Evolutionary conservation across 805 yeast species (phyloP), one percentile per base, ranked within the genome.

Genomic region (Metschnikowia matae): DNA sequence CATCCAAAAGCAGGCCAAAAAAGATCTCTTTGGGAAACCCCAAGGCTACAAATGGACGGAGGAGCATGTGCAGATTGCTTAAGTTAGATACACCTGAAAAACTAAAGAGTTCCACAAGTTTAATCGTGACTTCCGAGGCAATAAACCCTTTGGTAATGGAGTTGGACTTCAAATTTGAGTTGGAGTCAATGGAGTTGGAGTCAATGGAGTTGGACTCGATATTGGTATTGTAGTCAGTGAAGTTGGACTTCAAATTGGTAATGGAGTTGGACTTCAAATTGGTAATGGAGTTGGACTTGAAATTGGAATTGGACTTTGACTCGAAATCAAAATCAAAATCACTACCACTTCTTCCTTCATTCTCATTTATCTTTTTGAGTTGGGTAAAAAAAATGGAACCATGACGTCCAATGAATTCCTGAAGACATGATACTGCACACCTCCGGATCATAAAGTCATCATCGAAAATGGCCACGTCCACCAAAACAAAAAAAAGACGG

Each of bases 371-470:
- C 31, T 20, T 10, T 29, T 3, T 10, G 43, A 13, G 31, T 26
- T 4, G 20, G 7, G 33, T 15, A 14, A 40, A 40, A 10, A 40
- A 40, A 6, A 3, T 17, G 21, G 43, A 18, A 8, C 87, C 87
- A 61, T 82, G 84, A 35, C 97, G 69, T 0, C 98, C 98, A 2
- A 89, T 63, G 14, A 86, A 73, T 60, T 91, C 98, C 62, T 91
- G 97, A 6, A 91, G 59, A 0, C 94, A 92, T 0, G 97, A 96
- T 4, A 89, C 74, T 1, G 91, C 84, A 15, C 97, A 91, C 50
- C 95, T 73, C 49, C 97, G 73, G 5, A 90, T 79, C 51, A 83
- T 75, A 17, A 89, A 69, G 48, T 90, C 96, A 20, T 74, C 69
- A 62, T 91, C 98, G 61, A 85, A 84, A 44, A 88, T 73, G 7